Evolutionary conservation across 257 asterid genomes (phyloP).

Genomic region (Eustoma russellianum): DNA sequence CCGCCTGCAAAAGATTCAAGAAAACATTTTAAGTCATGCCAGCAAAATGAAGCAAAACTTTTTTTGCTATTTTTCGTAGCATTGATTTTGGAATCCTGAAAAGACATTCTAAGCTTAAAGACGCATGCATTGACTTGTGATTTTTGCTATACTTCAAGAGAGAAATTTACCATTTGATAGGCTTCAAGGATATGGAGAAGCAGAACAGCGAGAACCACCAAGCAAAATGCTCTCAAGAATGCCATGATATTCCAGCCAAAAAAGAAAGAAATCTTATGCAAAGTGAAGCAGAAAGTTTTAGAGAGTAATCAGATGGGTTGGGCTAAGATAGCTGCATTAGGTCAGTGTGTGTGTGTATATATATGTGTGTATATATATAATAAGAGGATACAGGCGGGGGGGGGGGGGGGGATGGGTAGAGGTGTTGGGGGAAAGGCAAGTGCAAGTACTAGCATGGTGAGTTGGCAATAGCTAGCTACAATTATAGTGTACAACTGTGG

Average conservation of each 20-base stretch:
- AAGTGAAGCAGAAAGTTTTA: background rate
- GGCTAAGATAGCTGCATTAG: background rate
- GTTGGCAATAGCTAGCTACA: no score
- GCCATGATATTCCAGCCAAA: constrained; percentile 8
- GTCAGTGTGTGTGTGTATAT: background rate
- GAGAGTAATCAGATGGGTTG: background rate
- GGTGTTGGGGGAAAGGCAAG: no score
- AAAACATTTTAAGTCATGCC: background rate
- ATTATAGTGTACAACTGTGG: no score
- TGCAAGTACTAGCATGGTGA: no score
- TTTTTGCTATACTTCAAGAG: no score
- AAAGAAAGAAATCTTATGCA: background rate
- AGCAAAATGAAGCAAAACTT: background rate
- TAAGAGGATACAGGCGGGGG: background rate
- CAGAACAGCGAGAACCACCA: constrained; percentile 8
- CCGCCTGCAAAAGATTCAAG: background rate
- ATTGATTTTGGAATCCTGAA: background rate
- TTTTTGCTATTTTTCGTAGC: no score
- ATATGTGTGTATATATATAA: background rate
- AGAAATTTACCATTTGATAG: constrained; percentile 9
- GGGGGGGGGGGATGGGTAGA: background rate
- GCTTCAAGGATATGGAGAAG: constrained; percentile 15
- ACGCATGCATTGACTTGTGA: no score
- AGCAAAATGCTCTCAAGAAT: constrained; percentile 6
- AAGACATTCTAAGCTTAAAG: background rate